Evolutionary conservation across 352 stramenopile genomes (phyloP).

Genomic region (Blastocystis sp.): DNA sequence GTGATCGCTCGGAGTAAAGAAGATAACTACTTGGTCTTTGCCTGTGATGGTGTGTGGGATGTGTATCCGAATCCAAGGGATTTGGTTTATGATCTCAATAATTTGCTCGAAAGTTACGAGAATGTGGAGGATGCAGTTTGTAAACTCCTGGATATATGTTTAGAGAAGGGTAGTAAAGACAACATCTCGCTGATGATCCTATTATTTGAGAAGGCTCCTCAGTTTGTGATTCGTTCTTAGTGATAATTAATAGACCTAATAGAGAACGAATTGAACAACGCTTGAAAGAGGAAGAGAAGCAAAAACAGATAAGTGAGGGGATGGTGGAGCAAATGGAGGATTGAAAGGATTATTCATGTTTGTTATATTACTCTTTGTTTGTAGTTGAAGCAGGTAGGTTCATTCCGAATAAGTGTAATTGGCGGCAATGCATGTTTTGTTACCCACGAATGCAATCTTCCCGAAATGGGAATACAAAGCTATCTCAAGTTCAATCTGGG

Average conservation of each 20-base stretch:
- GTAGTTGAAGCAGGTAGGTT: background rate
- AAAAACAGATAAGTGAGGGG: background rate
- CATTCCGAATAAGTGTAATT: no score
- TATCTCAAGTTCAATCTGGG: no score
- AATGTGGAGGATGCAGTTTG: background rate
- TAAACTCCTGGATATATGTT: constrained; percentile 66
- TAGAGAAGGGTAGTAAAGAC: constrained; percentile 66
- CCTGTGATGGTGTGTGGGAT: constrained; percentile 85
- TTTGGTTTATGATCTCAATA: constrained; percentile 67
- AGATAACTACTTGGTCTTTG: constrained; percentile 81
- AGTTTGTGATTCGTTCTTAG: background rate
- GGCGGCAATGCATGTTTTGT: no score
- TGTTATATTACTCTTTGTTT: background rate
- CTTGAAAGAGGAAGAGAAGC: constrained; percentile 14
- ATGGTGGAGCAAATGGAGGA: constrained; percentile 9
- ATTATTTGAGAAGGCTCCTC: constrained; percentile 62
- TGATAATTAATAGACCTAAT: background rate
- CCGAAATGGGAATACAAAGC: no score
- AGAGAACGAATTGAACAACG: background rate
- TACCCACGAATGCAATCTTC: no score
- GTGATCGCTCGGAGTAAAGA: constrained; percentile 71
- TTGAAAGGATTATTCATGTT: background rate
- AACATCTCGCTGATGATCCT: constrained; percentile 69
- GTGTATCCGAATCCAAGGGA: constrained; percentile 78
- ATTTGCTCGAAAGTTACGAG: constrained; percentile 67